Evolutionary conservation across 495 filamentous ascomycete genomes (phyloP).

Genomic region (Chlorociboria aeruginascens): DNA sequence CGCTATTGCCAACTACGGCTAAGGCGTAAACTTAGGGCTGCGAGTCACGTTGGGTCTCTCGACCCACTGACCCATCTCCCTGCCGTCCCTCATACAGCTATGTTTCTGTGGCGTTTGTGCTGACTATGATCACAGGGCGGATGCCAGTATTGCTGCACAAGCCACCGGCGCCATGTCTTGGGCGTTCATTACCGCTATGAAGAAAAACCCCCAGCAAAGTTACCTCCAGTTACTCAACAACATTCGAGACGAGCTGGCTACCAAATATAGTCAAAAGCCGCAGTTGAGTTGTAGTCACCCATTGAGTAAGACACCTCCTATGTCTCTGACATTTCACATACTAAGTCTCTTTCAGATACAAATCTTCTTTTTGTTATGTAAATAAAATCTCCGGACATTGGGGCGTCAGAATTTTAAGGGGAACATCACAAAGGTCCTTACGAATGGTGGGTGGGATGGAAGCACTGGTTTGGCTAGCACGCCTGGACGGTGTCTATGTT

Average conservation of each 20-base stretch:
- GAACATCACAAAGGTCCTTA: constrained; percentile 2
- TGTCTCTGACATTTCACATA: background rate
- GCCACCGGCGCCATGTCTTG: constrained; percentile 97
- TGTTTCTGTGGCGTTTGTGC: background rate
- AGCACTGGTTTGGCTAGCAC: no score
- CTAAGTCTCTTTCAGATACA: constrained; percentile 15
- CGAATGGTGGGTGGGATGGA: no score
- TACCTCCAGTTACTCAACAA: constrained; percentile 92
- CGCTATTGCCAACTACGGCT: constrained; percentile 17
- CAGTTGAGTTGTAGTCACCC: constrained; percentile 96
- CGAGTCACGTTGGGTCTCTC: constrained; percentile 38
- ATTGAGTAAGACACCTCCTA: constrained; percentile 50
- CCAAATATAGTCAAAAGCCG: constrained; percentile 90
- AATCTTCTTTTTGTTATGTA: constrained; percentile 22
- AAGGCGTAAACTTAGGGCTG: constrained; percentile 38
- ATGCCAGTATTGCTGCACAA: constrained; percentile 58
- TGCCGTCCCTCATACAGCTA: background rate
- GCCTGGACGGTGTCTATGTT: no score
- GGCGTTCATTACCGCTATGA: constrained; percentile 87
- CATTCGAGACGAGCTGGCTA: constrained; percentile 82
- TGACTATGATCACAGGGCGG: constrained; percentile 35
- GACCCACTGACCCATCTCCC: constrained; percentile 12
- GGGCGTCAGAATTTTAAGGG: constrained; percentile 10
- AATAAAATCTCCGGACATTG: constrained; percentile 1
- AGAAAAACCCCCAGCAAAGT: constrained; percentile 97